A percentile compares a stretch with the other conserved stretches of the same genome.
Evolutionary conservation across 306 rosid genomes (phyloP).

Genomic region (Prunus kanzakura): DNA sequence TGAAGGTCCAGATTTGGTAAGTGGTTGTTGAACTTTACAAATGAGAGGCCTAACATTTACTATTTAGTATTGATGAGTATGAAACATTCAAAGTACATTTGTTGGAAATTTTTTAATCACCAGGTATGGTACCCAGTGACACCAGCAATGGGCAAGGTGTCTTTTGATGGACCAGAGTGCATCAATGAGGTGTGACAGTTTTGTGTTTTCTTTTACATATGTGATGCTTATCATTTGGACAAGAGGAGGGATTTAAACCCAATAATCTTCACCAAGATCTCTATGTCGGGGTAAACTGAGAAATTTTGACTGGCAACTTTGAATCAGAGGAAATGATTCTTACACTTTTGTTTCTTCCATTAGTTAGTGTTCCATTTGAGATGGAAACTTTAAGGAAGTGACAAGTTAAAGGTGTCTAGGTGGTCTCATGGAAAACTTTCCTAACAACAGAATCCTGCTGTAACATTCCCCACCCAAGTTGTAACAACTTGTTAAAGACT

Average conservation of each 20-base stretch:
- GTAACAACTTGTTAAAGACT: not conserved
- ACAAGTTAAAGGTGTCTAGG: not conserved
- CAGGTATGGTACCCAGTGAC: constrained; percentile 91
- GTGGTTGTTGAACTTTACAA: constrained; percentile 20
- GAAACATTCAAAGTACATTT: not conserved
- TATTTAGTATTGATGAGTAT: not conserved
- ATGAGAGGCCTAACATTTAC: not conserved
- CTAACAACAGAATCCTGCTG: not conserved
- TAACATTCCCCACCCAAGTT: not conserved
- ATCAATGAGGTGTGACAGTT: constrained; percentile 60
- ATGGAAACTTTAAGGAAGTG: not conserved
- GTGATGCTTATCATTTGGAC: not conserved
- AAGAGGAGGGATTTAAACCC: not conserved
- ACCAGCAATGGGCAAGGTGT: constrained; percentile 75
- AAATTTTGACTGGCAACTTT: not conserved
- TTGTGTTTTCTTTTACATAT: not conserved
- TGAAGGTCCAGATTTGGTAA: constrained; percentile 75
- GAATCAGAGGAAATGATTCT: not conserved
- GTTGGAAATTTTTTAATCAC: constrained; percentile 3
- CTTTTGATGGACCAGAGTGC: constrained; percentile 87
- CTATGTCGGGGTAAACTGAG: not conserved
- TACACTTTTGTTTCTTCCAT: not conserved
- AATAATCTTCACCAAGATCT: not conserved
- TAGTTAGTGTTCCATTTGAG: not conserved
- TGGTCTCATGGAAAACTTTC: not conserved